Conservation (phyloP, 2,329 filamentous ascomycete species). For the Xylaria sp. region DNA sequence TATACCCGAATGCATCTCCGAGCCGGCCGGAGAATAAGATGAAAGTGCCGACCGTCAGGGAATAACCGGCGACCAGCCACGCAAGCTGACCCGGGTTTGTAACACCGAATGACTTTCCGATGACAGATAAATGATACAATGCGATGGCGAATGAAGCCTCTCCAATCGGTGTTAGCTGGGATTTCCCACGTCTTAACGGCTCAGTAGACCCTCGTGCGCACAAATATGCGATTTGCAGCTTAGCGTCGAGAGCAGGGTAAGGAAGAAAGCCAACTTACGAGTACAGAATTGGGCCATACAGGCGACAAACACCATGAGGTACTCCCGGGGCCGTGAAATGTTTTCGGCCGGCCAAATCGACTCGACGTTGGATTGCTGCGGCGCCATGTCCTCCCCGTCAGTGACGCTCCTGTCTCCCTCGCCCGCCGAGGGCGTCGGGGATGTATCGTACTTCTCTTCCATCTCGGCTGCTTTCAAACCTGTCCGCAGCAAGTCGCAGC, state of each 20-base stretch:
- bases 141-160: conserved; percentile 26
- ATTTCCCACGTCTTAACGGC: no score
- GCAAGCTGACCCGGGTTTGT: conserved; percentile 47
- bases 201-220: background rate
- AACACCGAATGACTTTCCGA: conserved; percentile 49
- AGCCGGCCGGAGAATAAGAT: conserved; percentile 56
- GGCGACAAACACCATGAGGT: conserved; percentile 26
- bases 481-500: background rate
- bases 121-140: conserved; percentile 44
- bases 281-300: conserved; percentile 34
- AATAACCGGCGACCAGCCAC: conserved; percentile 55
- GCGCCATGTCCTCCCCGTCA: conserved; percentile 24
- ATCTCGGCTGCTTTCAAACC: background rate
- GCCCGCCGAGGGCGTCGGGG: conserved; percentile 2
- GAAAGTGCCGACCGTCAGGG: conserved; percentile 55
- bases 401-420: conserved; percentile 1
- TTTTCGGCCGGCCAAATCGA: conserved; percentile 30
- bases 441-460: conserved; percentile 1
- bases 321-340: conserved; percentile 24
- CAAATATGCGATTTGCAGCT: no score
- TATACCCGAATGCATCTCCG: conserved; percentile 56
- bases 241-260: no score
- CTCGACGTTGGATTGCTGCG: conserved; percentile 23
- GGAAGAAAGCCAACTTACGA: conserved; percentile 20
- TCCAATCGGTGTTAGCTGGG: conserved; percentile 10